Evolutionary conservation across 2,329 filamentous ascomycete genomes (phyloP).

Genomic region (Aspergillus nomiae): DNA sequence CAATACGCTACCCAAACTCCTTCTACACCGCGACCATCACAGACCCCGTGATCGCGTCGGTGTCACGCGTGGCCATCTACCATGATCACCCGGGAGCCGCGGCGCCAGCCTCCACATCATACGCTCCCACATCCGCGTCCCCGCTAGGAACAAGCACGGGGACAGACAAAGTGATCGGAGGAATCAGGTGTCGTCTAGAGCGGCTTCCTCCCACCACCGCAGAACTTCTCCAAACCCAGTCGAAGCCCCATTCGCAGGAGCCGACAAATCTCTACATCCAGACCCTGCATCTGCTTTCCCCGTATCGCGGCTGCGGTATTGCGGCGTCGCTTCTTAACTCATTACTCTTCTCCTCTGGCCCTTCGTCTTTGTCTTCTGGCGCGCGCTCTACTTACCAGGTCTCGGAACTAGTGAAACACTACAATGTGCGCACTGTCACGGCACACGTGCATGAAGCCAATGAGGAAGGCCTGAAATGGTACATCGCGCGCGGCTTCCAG

Average conservation of each 20-base stretch:
- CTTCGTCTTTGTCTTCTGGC: constrained; percentile 4
- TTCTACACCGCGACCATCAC: constrained; percentile 64
- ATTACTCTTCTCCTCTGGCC: constrained; percentile 33
- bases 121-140: constrained; percentile 14
- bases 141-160: constrained; percentile 23
- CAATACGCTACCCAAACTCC: constrained; percentile 61
- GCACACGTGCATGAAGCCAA: constrained; percentile 68
- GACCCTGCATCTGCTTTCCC: constrained; percentile 61
- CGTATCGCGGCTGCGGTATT: constrained; percentile 60
- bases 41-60: constrained; percentile 53
- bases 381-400: constrained; percentile 22
- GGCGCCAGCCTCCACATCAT: constrained; percentile 19
- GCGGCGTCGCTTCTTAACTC: constrained; percentile 57
- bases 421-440: constrained; percentile 55
- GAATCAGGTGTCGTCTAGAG: constrained; percentile 52
- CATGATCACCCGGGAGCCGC: constrained; percentile 47
- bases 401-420: constrained; percentile 47
- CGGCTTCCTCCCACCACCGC: constrained; percentile 24
- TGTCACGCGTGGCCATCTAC: constrained; percentile 64
- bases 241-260: constrained; percentile 12
- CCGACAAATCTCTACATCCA: constrained; percentile 60
- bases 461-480: constrained; percentile 62
- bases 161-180: constrained; percentile 49
- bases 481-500: constrained; percentile 59
- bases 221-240: constrained; percentile 9